These are phyloP conservation scores for Vitis amurensis DNA, from an alignment of 164 flowering plant species.

Conservation along the genomic window DNA sequence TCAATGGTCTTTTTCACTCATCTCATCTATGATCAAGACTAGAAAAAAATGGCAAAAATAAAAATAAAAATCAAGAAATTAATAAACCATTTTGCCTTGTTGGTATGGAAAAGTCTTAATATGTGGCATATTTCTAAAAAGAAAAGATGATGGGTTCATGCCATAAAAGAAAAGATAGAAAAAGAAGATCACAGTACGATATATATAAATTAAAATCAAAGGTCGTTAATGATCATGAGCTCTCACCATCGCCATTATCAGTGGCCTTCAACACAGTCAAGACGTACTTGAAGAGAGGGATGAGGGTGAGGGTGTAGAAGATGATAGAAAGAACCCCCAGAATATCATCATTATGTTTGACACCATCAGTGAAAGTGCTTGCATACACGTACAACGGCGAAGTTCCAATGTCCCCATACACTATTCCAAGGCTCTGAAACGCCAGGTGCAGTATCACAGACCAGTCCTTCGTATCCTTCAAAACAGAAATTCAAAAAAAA, in stretches of 20 bases:
- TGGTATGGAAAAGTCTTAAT: too few relatives aligned
- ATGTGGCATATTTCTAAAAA: too few relatives aligned
- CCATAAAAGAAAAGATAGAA: too few relatives aligned
- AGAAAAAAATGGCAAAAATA: too few relatives aligned
- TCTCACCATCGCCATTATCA: constrained; percentile 40
- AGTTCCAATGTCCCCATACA: constrained; percentile 41
- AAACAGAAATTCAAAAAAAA: not conserved
- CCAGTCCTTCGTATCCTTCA: constrained; percentile 30
- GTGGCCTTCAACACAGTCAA: constrained; percentile 29
- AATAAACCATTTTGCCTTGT: too few relatives aligned
- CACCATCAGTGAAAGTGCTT: constrained; percentile 26
- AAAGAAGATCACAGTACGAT: too few relatives aligned
- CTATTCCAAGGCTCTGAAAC: constrained; percentile 19
- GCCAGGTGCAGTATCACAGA: constrained; percentile 33
- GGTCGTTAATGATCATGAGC: too few relatives aligned
- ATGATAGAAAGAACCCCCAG: constrained; percentile 34
- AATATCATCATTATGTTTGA: constrained; percentile 16
- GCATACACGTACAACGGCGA: constrained; percentile 33
- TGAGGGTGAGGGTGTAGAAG: constrained; percentile 30
- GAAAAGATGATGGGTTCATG: too few relatives aligned
- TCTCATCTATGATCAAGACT: too few relatives aligned
- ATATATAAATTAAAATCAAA: not conserved
- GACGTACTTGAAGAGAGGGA: constrained; percentile 37
- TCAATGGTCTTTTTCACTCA: too few relatives aligned
- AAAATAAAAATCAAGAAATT: too few relatives aligned